Evolutionary conservation across 2,329 filamentous ascomycete genomes (phyloP).

Genomic region (Microcyclosporella mali): DNA sequence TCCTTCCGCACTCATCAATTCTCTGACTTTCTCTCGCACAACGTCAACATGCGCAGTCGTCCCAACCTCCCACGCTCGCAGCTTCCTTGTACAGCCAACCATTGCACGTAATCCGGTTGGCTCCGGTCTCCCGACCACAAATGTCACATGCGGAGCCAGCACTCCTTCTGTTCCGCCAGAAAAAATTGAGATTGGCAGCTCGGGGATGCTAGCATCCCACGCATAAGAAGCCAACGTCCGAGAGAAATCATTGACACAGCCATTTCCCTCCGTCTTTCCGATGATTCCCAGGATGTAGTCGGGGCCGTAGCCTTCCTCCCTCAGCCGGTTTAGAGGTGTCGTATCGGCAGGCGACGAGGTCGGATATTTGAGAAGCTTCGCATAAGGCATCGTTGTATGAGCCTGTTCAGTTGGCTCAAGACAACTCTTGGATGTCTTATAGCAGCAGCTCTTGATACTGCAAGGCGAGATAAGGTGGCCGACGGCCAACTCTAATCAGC

Average conservation of each 20-base stretch:
- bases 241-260: slow-evolving; percentile 10
- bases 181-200: slow-evolving; percentile 5
- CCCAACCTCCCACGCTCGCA: slow-evolving; percentile 8
- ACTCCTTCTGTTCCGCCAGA: slow-evolving; percentile 11
- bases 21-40: slow-evolving; percentile 1
- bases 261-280: slow-evolving; percentile 11
- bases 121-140: slow-evolving; percentile 1
- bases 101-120: slow-evolving; percentile 5
- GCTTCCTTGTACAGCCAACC: slow-evolving; percentile 3
- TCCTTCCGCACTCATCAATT: slow-evolving; percentile 2
- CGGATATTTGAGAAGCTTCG: slow-evolving; percentile 6
- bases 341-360: slow-evolving; percentile 6
- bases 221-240: slow-evolving; percentile 2
- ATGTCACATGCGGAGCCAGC: slow-evolving; percentile 5
- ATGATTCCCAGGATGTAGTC: slow-evolving; percentile 6
- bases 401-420: too few relatives aligned
- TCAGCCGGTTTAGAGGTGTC: not conserved
- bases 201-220: slow-evolving; percentile 6
- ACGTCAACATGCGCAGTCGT: slow-evolving; percentile 2
- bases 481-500: too few relatives aligned
- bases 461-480: too few relatives aligned
- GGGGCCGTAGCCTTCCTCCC: not conserved
- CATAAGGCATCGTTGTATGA: slow-evolving; percentile 2
- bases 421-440: too few relatives aligned
- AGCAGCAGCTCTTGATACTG: too few relatives aligned